Conservation (phyloP, 148 eudicot genomes). For the Simmondsia chinensis region DNA sequence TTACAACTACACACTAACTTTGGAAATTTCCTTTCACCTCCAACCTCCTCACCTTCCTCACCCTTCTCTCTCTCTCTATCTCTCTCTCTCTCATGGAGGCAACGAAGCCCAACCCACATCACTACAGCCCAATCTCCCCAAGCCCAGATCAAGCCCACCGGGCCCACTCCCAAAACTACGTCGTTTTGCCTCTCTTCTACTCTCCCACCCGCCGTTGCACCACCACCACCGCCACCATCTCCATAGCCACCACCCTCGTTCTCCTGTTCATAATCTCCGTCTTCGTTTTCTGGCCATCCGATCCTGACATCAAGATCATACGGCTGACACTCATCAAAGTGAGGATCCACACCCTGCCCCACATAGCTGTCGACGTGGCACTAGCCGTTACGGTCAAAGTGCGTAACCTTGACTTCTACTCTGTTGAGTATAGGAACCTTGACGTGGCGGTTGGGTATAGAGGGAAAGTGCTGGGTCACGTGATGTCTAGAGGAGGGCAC, state of each 20-base stretch:
- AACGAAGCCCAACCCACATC: constrained; percentile 4
- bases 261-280: constrained; percentile 19
- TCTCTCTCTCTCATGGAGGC: constrained; percentile 10
- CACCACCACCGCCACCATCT: constrained; percentile 14
- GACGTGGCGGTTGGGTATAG: constrained; percentile 43
- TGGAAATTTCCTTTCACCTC: neutral
- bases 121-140: constrained; percentile 12
- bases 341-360: constrained; percentile 28
- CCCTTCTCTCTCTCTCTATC: neutral
- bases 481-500: constrained; percentile 32
- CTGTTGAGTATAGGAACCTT: constrained; percentile 26
- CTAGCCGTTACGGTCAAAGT: constrained; percentile 38
- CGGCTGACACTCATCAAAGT: constrained; percentile 30
- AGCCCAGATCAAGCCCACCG: constrained; percentile 6
- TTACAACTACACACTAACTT: too few species aligned
- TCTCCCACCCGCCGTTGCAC: constrained; percentile 5
- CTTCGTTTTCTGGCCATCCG: constrained; percentile 55
- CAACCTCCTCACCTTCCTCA: neutral
- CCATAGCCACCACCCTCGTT: constrained; percentile 21
- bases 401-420: constrained; percentile 35
- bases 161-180: constrained; percentile 21
- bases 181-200: constrained; percentile 26
- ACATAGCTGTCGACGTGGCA: constrained; percentile 34
- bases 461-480: constrained; percentile 57
- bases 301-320: constrained; percentile 36